These are phyloP conservation scores for Pseudomassariella vexata DNA, from an alignment of 2,329 filamentous ascomycete genomes.

Conservation along the genomic window DNA sequence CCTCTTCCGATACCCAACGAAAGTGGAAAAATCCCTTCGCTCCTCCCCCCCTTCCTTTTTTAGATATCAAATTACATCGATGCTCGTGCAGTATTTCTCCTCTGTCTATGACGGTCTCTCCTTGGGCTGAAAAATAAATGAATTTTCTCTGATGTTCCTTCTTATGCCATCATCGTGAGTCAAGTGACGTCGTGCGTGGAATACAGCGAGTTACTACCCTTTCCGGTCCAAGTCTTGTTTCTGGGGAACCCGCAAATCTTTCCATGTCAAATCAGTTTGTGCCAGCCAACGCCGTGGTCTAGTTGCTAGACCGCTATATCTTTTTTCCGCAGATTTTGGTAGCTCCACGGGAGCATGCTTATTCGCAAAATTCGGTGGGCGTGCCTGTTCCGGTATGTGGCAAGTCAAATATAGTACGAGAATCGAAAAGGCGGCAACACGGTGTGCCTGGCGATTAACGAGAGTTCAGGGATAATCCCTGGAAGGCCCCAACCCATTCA, in stretches of 20 bases:
- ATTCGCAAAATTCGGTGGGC: conserved; percentile 12
- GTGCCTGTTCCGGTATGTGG: conserved; percentile 9
- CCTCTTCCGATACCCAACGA: conserved; percentile 11
- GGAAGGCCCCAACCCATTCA: conserved; percentile 61
- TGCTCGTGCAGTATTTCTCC: conserved; percentile 19
- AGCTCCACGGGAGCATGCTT: conserved; percentile 3
- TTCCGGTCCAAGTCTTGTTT: conserved; percentile 16
- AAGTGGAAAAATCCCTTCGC: conserved; percentile 11
- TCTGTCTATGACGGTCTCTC: conserved; percentile 25
- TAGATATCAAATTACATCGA: conserved; percentile 22
- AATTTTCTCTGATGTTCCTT: conserved; percentile 24
- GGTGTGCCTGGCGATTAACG: conserved; percentile 27
- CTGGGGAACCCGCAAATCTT: conserved; percentile 16
- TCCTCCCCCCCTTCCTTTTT: conserved; percentile 13
- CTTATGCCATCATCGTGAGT: conserved; percentile 25
- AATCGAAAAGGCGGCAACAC: conserved; percentile 14
- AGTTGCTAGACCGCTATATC: conserved; percentile 15
- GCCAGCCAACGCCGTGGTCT: conserved; percentile 20
- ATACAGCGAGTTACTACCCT: conserved; percentile 8
- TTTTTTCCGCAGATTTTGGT: conserved; percentile 12
- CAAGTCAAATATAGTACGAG: conserved; percentile 23
- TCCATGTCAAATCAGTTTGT: conserved; percentile 15
- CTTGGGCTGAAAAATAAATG: conserved; percentile 15
- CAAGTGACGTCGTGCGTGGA: conserved; percentile 19
- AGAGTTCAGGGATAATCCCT: conserved; percentile 67